Base-by-base conservation (phyloP, 345 rosid species). In the Brassica rapa region DNA sequence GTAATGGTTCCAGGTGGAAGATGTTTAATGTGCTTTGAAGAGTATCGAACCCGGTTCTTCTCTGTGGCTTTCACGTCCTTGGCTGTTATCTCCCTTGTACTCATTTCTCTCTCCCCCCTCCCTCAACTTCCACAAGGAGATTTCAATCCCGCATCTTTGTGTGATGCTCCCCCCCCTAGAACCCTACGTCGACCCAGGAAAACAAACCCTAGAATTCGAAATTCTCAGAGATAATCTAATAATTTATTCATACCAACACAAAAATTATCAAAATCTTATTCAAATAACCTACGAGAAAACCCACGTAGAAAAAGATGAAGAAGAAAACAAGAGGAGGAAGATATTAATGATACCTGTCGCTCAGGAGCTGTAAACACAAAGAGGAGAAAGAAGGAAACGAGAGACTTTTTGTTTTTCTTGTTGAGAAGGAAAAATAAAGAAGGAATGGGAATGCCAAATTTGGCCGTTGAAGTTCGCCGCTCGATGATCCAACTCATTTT, bases 61-160 rank as follows among this genome's bases (percentile, higher is more conserved):
- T 79, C 82, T 9, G 84, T 67, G 30, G 82, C 76, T 71, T 75
- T 86, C 67, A 75, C 78, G 63, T 83, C 86, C 33, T 60, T 66
- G 0, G 66, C 16, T 15, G 82, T 33, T 68, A 80, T 78, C 75
- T 84, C 83, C 64, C 66, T 68, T 49, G 78, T 64, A 21, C 46
- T 67, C 78, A 67, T 73, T 75, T 66, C 77, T 81, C 68, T 69
- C 2, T 0, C 16, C 6, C 39, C 25, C 67, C 62, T 62, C 41
- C 21, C 62, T 61, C 66, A 19, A 37, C 46, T 55, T 66, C 77
- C 9, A 43, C 51, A 33, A 64, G 10, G 4, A 41, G 12, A 66
- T 78, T 14, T 72, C 77, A 57, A 4, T 60, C 68, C 77, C 68
- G 14, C 77, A 71, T 72, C 51, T 55, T 49, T 49, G 5, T 56